These are phyloP conservation scores for Mycena olivaceomarginata DNA, from an alignment of 768 basidiomycete species.

Conservation along the genomic window DNA sequence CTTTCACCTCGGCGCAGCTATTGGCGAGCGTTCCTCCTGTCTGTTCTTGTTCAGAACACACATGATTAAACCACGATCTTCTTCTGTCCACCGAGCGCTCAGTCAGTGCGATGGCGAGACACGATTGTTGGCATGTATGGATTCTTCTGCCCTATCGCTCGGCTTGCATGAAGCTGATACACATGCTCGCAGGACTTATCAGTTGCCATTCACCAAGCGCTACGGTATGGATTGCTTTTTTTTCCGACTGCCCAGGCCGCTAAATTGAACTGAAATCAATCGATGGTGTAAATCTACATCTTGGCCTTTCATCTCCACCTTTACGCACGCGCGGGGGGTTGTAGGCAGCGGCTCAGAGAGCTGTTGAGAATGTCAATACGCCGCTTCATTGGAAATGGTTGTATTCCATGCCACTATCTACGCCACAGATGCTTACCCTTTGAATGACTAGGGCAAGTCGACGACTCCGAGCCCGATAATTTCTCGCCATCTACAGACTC, in stretches of 20 bases:
- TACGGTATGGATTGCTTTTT: too few relatives aligned
- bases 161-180: not conserved
- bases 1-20: too few relatives aligned
- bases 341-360: too few relatives aligned
- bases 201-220: too few relatives aligned
- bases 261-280: too few relatives aligned
- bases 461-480: not conserved
- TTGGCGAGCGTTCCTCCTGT: not conserved
- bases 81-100: slow-evolving; percentile 21
- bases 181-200: too few relatives aligned
- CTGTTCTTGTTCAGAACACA: not conserved
- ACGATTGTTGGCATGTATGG: slow-evolving; percentile 13
- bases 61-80: slow-evolving; percentile 25
- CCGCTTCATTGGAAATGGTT: not conserved
- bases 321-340: too few relatives aligned
- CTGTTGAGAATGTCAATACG: not conserved
- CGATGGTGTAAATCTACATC: too few relatives aligned
- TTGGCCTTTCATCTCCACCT: too few relatives aligned
- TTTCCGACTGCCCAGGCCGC: too few relatives aligned
- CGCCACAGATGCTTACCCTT: not conserved
- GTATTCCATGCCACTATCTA: not conserved
- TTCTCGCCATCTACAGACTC: not conserved
- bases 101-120: slow-evolving; percentile 20
- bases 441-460: not conserved
- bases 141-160: not conserved